These are phyloP conservation scores for Lipomyces starkeyi DNA, from an alignment of 805 yeast genomes.

Conservation along the genomic window DNA sequence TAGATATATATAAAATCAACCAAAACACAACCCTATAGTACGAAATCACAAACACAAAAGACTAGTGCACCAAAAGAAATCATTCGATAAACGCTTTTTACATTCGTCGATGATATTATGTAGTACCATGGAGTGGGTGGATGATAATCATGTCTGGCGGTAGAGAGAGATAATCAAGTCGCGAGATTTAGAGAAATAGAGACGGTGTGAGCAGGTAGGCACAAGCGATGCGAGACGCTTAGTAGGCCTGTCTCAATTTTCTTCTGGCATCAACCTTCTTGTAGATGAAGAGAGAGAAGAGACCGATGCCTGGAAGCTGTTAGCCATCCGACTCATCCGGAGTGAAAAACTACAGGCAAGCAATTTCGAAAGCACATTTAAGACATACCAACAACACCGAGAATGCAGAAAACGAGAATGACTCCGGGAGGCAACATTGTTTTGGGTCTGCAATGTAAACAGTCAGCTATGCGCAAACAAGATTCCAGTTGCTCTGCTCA, in stretches of 20 bases:
- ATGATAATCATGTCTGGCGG: neutral
- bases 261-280: constrained; percentile 54
- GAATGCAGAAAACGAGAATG: constrained; percentile 63
- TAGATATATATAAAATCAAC: constrained; percentile 12
- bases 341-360: neutral
- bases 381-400: constrained; percentile 48
- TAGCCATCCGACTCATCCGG: constrained; percentile 24
- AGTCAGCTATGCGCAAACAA: neutral
- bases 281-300: constrained; percentile 49
- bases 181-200: no score
- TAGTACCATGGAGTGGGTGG: neutral
- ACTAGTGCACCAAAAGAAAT: constrained; percentile 31
- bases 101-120: neutral
- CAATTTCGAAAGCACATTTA: neutral
- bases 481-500: no score
- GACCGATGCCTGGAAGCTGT: constrained; percentile 51
- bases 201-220: neutral
- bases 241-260: constrained; percentile 39
- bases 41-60: constrained; percentile 9
- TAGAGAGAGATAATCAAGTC: neutral
- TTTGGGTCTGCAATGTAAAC: constrained; percentile 10
- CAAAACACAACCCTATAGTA: constrained; percentile 9
- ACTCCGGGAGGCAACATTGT: constrained; percentile 75
- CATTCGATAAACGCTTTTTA: neutral
- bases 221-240: constrained; percentile 5